These are phyloP conservation scores for Coemansia biformis DNA, from an alignment of 192 early-diverging fungal species.

Conservation along the genomic window DNA sequence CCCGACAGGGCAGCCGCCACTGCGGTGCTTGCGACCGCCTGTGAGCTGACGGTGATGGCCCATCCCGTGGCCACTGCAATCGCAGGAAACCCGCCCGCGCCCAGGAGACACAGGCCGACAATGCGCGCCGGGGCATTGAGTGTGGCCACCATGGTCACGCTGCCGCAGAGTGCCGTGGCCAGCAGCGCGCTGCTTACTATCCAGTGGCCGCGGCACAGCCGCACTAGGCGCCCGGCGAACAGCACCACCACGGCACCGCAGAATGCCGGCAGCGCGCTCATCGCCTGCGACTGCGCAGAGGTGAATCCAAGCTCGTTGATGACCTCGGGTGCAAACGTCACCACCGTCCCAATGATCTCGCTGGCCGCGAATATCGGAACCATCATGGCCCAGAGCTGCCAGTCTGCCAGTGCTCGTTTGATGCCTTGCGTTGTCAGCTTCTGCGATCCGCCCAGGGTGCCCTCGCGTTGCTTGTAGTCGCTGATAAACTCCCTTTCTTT, in stretches of 20 bases:
- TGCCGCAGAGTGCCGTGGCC: slow-evolving; percentile 14
- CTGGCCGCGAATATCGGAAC: slow-evolving; percentile 25
- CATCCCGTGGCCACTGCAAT: slow-evolving; percentile 24
- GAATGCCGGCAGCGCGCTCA: slow-evolving; percentile 35
- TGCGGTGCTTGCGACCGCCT: neutral
- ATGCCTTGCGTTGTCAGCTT: slow-evolving; percentile 13
- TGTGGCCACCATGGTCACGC: slow-evolving; percentile 18
- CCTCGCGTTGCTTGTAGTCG: slow-evolving; percentile 24
- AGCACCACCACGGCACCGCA: slow-evolving; percentile 27
- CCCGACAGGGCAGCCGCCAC: no score
- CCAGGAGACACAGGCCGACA: slow-evolving; percentile 28
- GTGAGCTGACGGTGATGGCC: slow-evolving; percentile 29
- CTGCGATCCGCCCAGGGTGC: slow-evolving; percentile 38
- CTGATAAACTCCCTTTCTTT: slow-evolving; percentile 38
- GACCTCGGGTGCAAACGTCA: slow-evolving; percentile 30
- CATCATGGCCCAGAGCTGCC: slow-evolving; percentile 46
- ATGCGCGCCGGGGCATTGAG: slow-evolving; percentile 20
- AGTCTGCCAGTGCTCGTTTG: slow-evolving; percentile 19
- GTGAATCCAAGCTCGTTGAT: slow-evolving; percentile 42
- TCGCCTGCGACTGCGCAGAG: slow-evolving; percentile 26
- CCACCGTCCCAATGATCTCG: slow-evolving; percentile 5
- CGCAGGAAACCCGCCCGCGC: slow-evolving; percentile 20
- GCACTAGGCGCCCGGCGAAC: slow-evolving; percentile 13
- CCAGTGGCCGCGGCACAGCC: slow-evolving; percentile 25
- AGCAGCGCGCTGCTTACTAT: slow-evolving; percentile 12